phyloP scores from a whole-genome alignment of 768 basidiomycete species.

The Phylloporus scabripes region DNA sequence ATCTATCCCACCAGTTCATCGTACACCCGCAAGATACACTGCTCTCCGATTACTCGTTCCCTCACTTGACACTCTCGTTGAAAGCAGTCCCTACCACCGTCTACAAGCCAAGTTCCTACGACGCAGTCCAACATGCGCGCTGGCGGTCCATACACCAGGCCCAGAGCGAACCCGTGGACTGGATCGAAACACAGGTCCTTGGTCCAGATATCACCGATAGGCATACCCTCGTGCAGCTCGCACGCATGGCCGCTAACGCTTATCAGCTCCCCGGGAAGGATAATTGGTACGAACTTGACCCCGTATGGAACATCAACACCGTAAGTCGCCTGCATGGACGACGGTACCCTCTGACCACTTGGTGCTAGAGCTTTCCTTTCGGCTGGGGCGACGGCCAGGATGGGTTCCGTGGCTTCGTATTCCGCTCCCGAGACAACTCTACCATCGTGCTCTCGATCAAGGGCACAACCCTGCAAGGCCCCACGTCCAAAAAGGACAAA shows the following conservation, averaged over 20 bases:
- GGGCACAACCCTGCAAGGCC: conserved; percentile 78
- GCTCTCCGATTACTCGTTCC: conserved; percentile 6
- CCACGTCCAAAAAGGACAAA: conserved; percentile 88
- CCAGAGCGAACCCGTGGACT: conserved; percentile 52
- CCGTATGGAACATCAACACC: conserved; percentile 59
- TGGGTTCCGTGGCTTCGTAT: conserved; percentile 90
- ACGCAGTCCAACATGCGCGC: conserved; percentile 48
- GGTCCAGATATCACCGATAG: conserved; percentile 77
- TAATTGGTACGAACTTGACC: conserved; percentile 80
- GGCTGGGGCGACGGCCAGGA: conserved; percentile 65
- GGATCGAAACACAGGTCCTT: conserved; percentile 61
- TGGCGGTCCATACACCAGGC: conserved; percentile 42
- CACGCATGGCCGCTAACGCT: conserved; percentile 85
- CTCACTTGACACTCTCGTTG: conserved; percentile 27
- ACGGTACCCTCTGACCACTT: conserved; percentile 4
- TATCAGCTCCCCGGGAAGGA: conserved; percentile 66
- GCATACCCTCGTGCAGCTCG: conserved; percentile 77
- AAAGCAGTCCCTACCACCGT: conserved; percentile 47
- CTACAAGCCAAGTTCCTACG: conserved; percentile 52
- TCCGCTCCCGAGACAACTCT: conserved; percentile 69
- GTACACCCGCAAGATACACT: neutral
- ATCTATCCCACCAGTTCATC: conserved; percentile 16
- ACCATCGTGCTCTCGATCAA: conserved; percentile 89
- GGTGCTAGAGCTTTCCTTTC: conserved; percentile 65
- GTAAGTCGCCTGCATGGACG: conserved; percentile 19